Percentiles rank a stretch among this genome's conserved stretches.
Conservation (phyloP, 2,329 filamentous ascomycete genomes). For the Lizonia empirigonia region DNA sequence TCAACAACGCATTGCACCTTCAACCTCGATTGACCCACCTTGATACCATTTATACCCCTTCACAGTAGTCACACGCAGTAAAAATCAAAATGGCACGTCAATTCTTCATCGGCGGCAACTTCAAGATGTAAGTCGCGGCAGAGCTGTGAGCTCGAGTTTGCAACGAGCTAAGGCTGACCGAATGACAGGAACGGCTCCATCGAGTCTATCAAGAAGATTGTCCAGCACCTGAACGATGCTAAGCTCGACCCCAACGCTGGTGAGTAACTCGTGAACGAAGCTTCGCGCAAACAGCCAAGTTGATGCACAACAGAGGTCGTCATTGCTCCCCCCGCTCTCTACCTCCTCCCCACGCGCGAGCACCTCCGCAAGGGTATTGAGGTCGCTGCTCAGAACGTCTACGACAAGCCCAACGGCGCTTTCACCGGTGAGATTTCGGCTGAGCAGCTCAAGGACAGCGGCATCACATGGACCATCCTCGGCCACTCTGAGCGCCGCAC, state of each 20-base stretch:
- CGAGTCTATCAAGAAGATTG: conserved; percentile 87
- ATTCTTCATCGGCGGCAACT: conserved; percentile 98
- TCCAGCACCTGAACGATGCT: conserved; percentile 85
- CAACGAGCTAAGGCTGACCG: conserved; percentile 3
- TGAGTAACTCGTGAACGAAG: conserved; percentile 53
- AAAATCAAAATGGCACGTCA: conserved; percentile 81
- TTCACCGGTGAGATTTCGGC: conserved; percentile 97
- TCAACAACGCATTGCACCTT: conserved; percentile 40
- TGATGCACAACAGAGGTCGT: conserved; percentile 76
- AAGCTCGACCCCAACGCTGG: conserved; percentile 76
- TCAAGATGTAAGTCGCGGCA: conserved; percentile 79
- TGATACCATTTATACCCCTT: conserved; percentile 13
- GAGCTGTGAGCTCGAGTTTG: conserved; percentile 12
- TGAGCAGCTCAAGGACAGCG: conserved; percentile 84
- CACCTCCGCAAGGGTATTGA: conserved; percentile 76
- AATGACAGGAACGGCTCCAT: conserved; percentile 84
- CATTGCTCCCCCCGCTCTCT: conserved; percentile 86
- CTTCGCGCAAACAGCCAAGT: not conserved
- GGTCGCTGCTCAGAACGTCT: conserved; percentile 96
- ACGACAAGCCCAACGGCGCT: conserved; percentile 93
- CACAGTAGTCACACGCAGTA: conserved; percentile 4
- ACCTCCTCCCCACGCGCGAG: conserved; percentile 85
- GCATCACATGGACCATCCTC: conserved; percentile 87
- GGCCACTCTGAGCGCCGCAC: conserved; percentile 96
- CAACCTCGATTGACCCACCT: conserved; percentile 8